A percentile compares a stretch with the other conserved stretches of the same genome.
These are phyloP conservation scores for Chrysosporium keratinophilum DNA, from an alignment of 2,329 filamentous ascomycete genomes.

Conservation along the genomic window DNA sequence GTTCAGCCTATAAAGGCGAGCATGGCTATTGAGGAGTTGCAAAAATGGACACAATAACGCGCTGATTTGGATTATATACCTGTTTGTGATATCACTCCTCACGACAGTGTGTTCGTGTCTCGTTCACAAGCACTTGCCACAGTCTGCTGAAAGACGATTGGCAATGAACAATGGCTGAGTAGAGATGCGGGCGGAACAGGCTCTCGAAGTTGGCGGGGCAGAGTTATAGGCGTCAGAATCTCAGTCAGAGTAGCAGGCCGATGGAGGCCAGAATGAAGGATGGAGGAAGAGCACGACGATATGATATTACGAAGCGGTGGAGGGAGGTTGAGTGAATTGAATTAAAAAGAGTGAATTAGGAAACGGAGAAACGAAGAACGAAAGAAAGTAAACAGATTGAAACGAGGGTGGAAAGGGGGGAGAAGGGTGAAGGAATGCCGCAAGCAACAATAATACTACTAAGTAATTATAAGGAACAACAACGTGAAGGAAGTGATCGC, in stretches of 20 bases:
- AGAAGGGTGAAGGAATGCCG: slow-evolving; percentile 10
- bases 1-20: not conserved
- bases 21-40: not conserved
- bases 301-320: not conserved
- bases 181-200: not conserved
- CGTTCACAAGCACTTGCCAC: not conserved
- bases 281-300: not conserved
- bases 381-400: slow-evolving; percentile 9
- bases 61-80: not conserved
- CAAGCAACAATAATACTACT: slow-evolving; percentile 6
- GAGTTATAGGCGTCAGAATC: not conserved
- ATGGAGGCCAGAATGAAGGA: not conserved
- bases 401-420: slow-evolving; percentile 7
- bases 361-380: not conserved
- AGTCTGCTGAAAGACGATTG: not conserved
- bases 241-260: not conserved
- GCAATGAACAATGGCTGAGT: not conserved
- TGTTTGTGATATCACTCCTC: not conserved
- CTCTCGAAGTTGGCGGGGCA: slow-evolving; percentile 1
- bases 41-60: not conserved
- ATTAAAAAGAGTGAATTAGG: slow-evolving; percentile 11
- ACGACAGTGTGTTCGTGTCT: not conserved
- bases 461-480: slow-evolving; percentile 10
- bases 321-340: not conserved
- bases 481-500: slow-evolving; percentile 15